Evolutionary conservation across 805 yeast species (phyloP).

Genomic region (Tetrapisispora arboricola): DNA sequence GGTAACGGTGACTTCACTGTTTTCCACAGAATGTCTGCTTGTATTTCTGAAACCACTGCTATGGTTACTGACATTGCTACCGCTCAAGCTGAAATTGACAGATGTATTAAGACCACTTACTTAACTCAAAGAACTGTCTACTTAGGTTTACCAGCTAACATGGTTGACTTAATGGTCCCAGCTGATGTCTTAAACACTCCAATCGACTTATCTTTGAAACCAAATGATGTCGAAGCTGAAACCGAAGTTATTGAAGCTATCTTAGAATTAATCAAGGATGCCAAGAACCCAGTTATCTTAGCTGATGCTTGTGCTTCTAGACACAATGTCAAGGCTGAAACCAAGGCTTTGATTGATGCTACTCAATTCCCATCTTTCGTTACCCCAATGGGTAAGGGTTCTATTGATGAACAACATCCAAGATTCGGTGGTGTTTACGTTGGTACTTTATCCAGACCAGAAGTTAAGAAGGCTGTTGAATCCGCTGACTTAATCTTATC

Average conservation of each 20-base stretch:
- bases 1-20: slow-evolving; percentile 78
- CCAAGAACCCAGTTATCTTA: slow-evolving; percentile 62
- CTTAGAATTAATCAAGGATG: slow-evolving; percentile 41
- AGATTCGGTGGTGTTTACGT: slow-evolving; percentile 80
- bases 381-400: slow-evolving; percentile 87
- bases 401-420: slow-evolving; percentile 60
- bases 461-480: slow-evolving; percentile 63
- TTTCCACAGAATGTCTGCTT: slow-evolving; percentile 67
- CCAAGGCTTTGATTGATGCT: slow-evolving; percentile 46
- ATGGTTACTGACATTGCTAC: slow-evolving; percentile 51
- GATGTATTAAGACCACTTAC: slow-evolving; percentile 62
- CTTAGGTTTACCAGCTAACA: slow-evolving; percentile 73
- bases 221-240: slow-evolving; percentile 54
- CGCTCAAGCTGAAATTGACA: slow-evolving; percentile 66
- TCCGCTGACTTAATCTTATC: slow-evolving; percentile 65
- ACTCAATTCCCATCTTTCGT: slow-evolving; percentile 76
- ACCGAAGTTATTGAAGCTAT: slow-evolving; percentile 49
- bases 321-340: slow-evolving; percentile 59
- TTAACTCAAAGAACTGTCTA: slow-evolving; percentile 72
- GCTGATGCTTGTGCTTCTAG: slow-evolving; percentile 84
- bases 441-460: slow-evolving; percentile 69
- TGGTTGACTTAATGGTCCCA: slow-evolving; percentile 57
- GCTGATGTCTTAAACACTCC: slow-evolving; percentile 49
- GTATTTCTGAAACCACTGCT: slow-evolving; percentile 58
- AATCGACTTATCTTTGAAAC: slow-evolving; percentile 47